Conservation (phyloP, 2,329 filamentous ascomycete species). For the Stromatinia cepivora region DNA sequence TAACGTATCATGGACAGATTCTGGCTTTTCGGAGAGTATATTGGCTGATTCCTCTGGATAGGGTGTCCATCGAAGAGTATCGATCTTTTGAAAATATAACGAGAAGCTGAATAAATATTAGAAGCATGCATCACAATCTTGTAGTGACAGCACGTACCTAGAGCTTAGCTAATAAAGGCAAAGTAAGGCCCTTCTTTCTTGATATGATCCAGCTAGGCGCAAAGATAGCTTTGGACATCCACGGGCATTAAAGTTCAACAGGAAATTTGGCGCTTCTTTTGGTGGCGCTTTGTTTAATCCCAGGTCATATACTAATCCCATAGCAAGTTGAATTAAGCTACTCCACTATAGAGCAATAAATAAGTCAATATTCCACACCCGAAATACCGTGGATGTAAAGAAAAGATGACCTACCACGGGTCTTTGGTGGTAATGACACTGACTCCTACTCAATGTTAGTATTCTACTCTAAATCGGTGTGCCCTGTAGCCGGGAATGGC, state of each 20-base stretch:
- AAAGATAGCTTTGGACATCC: slow-evolving; percentile 18
- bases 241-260: slow-evolving; percentile 18
- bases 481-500: too few species aligned
- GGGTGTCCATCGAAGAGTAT: slow-evolving; percentile 56
- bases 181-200: slow-evolving; percentile 52
- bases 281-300: slow-evolving; percentile 27
- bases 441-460: slow-evolving; percentile 40
- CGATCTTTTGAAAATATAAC: slow-evolving; percentile 49
- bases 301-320: slow-evolving; percentile 27
- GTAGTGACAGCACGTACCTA: slow-evolving; percentile 38
- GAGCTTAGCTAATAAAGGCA: slow-evolving; percentile 49
- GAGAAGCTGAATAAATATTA: slow-evolving; percentile 40
- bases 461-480: not conserved
- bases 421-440: slow-evolving; percentile 28
- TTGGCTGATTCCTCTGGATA: slow-evolving; percentile 59
- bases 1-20: slow-evolving; percentile 52
- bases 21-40: slow-evolving; percentile 47
- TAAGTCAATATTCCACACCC: not conserved
- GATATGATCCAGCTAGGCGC: slow-evolving; percentile 45
- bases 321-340: slow-evolving; percentile 27
- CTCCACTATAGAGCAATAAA: not conserved
- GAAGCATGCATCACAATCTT: not conserved
- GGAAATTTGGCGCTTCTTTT: slow-evolving; percentile 16
- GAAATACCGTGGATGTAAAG: not conserved
- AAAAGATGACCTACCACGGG: not conserved